These are phyloP conservation scores for Coprinopsis marcescibilis DNA, from an alignment of 768 basidiomycete species.

Conservation along the genomic window DNA sequence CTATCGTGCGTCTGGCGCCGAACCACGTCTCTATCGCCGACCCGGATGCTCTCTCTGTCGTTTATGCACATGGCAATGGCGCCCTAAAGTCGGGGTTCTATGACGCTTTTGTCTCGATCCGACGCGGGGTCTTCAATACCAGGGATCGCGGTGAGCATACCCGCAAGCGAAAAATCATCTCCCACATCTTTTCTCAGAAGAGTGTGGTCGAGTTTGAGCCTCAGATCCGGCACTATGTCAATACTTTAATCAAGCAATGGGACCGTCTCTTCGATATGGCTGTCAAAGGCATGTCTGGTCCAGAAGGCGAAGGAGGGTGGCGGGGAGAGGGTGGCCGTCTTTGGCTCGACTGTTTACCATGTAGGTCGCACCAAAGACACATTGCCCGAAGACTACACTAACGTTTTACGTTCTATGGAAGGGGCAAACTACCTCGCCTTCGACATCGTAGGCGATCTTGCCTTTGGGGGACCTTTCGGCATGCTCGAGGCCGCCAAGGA, in stretches of 20 bases:
- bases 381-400: conserved; percentile 10
- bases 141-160: conserved; percentile 74
- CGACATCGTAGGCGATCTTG: conserved; percentile 80
- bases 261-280: conserved; percentile 59
- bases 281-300: conserved; percentile 47
- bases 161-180: conserved; percentile 88
- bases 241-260: conserved; percentile 64
- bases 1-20: conserved; percentile 66
- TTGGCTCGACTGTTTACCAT: conserved; percentile 73
- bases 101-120: conserved; percentile 72
- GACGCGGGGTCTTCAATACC: conserved; percentile 72
- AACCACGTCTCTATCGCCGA: conserved; percentile 75
- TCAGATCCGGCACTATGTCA: conserved; percentile 58
- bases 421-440: conserved; percentile 54
- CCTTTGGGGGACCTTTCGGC: conserved; percentile 84
- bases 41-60: conserved; percentile 65
- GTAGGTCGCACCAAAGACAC: conserved; percentile 32
- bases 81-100: conserved; percentile 76
- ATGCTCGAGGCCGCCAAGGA: conserved; percentile 78
- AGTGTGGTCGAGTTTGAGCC: conserved; percentile 84
- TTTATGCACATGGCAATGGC: conserved; percentile 85
- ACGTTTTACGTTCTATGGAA: conserved; percentile 13
- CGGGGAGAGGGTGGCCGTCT: conserved; percentile 53
- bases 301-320: conserved; percentile 67
- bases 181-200: conserved; percentile 81